Evolutionary conservation across 345 rosid genomes (phyloP).

Genomic region (Hirschfeldia incana): DNA sequence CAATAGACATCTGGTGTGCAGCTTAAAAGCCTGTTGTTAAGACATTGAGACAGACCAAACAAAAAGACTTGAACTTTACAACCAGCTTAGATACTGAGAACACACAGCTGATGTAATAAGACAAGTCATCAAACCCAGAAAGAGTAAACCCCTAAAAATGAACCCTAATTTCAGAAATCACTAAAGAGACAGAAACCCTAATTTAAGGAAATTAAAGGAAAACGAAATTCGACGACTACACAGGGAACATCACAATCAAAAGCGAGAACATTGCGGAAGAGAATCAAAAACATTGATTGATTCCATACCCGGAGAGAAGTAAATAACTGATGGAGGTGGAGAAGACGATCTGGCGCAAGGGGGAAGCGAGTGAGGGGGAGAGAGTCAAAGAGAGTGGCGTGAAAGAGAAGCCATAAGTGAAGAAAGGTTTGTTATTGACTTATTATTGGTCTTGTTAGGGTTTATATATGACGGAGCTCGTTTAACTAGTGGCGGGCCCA

Average conservation of each 20-base stretch:
- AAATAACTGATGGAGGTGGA: slow-evolving; percentile 13
- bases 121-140: slow-evolving; percentile 5
- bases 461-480: slow-evolving; percentile 19
- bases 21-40: slow-evolving; percentile 30
- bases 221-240: background rate
- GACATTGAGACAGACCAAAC: slow-evolving; percentile 15
- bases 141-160: slow-evolving; percentile 12
- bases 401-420: slow-evolving; percentile 31
- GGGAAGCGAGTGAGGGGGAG: slow-evolving; percentile 24
- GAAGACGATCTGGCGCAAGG: slow-evolving; percentile 12
- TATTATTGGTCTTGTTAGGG: background rate
- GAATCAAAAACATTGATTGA: background rate
- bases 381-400: slow-evolving; percentile 27
- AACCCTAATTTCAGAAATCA: background rate
- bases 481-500: slow-evolving; percentile 13
- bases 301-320: slow-evolving; percentile 19
- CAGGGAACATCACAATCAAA: slow-evolving; percentile 2
- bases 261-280: background rate
- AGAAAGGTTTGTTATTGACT: too few relatives aligned
- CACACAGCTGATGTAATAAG: slow-evolving; percentile 1
- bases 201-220: background rate
- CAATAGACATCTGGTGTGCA: slow-evolving; percentile 45
- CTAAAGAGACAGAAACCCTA: background rate
- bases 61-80: slow-evolving; percentile 15
- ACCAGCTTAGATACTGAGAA: slow-evolving; percentile 11